phyloP scores from a whole-genome alignment of 2,329 filamentous ascomycete genomes.

The Claviceps sp. region DNA sequence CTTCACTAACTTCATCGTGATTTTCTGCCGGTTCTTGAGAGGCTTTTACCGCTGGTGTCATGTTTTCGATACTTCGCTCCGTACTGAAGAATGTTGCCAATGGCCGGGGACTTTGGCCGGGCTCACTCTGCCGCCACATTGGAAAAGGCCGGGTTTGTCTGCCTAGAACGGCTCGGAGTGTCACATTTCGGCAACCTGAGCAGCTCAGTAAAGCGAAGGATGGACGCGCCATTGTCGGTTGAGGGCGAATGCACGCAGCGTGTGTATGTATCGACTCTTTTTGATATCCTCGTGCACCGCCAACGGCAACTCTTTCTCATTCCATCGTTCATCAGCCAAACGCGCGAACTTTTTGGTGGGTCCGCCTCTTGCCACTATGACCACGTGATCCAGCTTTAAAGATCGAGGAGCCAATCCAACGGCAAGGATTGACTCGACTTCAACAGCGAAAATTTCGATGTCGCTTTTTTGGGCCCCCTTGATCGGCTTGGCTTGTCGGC shows the following conservation, averaged over 20 bases:
- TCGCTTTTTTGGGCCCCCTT: constrained; percentile 6
- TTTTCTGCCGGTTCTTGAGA: constrained; percentile 2
- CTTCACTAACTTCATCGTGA: constrained; percentile 17
- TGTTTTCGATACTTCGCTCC: constrained; percentile 5
- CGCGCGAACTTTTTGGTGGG: constrained; percentile 1
- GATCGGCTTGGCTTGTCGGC: neutral
- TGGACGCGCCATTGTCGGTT: constrained; percentile 19
- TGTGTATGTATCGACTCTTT: neutral
- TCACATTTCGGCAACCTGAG: constrained; percentile 17
- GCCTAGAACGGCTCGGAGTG: constrained; percentile 17
- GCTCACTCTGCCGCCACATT: constrained; percentile 11
- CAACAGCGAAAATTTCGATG: constrained; percentile 17
- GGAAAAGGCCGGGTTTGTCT: constrained; percentile 12
- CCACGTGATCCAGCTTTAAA: constrained; percentile 7
- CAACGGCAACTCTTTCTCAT: neutral
- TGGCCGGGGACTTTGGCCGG: constrained; percentile 9
- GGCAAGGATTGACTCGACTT: neutral
- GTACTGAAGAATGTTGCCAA: constrained; percentile 13
- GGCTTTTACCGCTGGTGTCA: constrained; percentile 9
- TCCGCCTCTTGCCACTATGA: neutral
- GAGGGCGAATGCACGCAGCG: neutral
- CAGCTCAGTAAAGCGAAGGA: constrained; percentile 17
- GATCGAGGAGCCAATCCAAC: constrained; percentile 3
- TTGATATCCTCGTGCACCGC: neutral
- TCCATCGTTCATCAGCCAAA: too few relatives aligned